Conservation (phyloP, 73 alveolate species). For the Tetrahymena elliotti region DNA sequence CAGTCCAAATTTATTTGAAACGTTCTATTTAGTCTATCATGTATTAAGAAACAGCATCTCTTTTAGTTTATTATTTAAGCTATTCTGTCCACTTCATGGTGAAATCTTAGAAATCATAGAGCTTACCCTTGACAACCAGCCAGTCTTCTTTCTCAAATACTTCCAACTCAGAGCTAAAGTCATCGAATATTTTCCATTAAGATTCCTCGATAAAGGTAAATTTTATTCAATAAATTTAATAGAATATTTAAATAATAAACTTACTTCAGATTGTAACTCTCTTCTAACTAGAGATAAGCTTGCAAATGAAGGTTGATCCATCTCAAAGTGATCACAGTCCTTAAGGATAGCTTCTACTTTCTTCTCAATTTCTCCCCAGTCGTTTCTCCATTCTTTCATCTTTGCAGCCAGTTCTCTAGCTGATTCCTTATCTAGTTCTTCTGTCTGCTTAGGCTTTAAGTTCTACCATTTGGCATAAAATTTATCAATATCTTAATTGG, state of each 20-base stretch:
- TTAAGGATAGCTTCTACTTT: conserved; percentile 69
- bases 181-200: conserved; percentile 92
- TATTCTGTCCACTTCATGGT: background rate
- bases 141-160: conserved; percentile 94
- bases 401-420: conserved; percentile 84
- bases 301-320: conserved; percentile 74
- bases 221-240: background rate
- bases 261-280: conserved; percentile 69
- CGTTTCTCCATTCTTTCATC: conserved; percentile 84
- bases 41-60: conserved; percentile 61
- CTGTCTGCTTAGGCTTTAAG: conserved; percentile 92
- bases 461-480: conserved; percentile 91
- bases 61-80: conserved; percentile 16
- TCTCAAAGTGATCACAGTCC: conserved; percentile 90
- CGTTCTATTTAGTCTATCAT: conserved; percentile 72
- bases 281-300: conserved; percentile 80
- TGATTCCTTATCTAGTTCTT: conserved; percentile 87
- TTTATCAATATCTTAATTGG: conserved; percentile 77
- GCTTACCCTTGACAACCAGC: conserved; percentile 92
- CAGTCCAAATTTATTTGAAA: background rate
- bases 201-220: background rate
- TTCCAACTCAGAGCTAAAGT: conserved; percentile 88
- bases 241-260: background rate
- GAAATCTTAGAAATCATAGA: conserved; percentile 80
- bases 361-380: conserved; percentile 84